Evolutionary conservation across 495 filamentous ascomycete species (phyloP), one percentile per base, ranked within the genome.

Genomic region (Melanomma pulvis-pyrius): DNA sequence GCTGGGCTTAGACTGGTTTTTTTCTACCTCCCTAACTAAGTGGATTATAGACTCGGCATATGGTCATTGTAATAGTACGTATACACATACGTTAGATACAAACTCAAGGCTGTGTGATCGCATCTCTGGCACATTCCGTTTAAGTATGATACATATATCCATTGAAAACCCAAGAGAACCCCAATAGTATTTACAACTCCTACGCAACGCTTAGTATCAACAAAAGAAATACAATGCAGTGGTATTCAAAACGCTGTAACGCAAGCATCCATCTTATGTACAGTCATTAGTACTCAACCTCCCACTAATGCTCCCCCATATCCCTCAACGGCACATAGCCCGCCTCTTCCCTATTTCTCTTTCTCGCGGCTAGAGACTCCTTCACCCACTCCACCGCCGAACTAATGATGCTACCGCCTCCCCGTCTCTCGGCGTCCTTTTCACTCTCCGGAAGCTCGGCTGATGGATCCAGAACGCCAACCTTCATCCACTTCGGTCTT

Each of bases 401-500:
- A 24, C 34, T 54, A 1, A 69, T 28, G n/a, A 72, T 17, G 3
- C 69, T 61, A 13, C 28, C 24, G 21, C 34, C n/a, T 19, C 24
- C 41, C 17, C 21, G 15, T 19, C 46, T 52, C 15, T 50, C 71
- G 17, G 24, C 44, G 19, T 61, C 57, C 52, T 32, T 68, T 55
- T 64, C 74, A 21, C 66, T 71, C 64, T 87, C 84, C 57, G 54
- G 50, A 15, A 69, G 59, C 49, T 72, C 60, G 13, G 59, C 67
- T 1, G n/a, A 29, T 6, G 70, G 67, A 56, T 87, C 86, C 24
- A 89, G 75, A 36, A 84, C 78, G 15, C 85, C 86, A 52, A 89
- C 85, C 19, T 89, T 84, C 94, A 98, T 96, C 93, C 93, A 99
- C 12, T 76, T 73, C 1, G 94, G 94, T 17, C 94, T 82, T 59